Evolutionary conservation across 164 flowering plant genomes (phyloP), one percentile per base, ranked within the genome.

Genomic region (Amborella trichopoda): DNA sequence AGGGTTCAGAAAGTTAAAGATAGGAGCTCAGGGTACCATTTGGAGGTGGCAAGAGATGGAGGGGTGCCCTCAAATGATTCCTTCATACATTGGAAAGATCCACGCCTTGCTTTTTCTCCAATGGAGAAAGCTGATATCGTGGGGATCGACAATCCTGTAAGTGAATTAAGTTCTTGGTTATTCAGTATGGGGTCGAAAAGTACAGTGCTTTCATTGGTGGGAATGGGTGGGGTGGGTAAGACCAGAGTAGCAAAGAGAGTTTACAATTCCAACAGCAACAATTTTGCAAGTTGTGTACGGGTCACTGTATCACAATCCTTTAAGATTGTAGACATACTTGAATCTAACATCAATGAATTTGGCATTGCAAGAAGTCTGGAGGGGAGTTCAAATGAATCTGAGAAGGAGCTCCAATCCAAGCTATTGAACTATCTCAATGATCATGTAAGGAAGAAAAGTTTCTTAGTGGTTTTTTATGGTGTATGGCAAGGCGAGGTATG

Each of bases 151-250:
- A n/a, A n/a, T n/a, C n/a, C n/a, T n/a, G n/a, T n/a, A n/a, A n/a
- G n/a, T n/a, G 49, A 32, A 25, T 1, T 16, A 14, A 25, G 8
- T 6, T n/a, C n/a, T n/a, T n/a, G n/a, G n/a, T n/a, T n/a, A n/a
- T n/a, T n/a, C n/a, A n/a, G n/a, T n/a, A n/a, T 2, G 5, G 12
- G 12, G 26, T 6, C 33, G 23, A 3, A 21, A 25, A 3, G 25
- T 36, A n/a, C 36, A 16, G 50, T 54, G 2, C 38, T 45, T 19
- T 16, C 58, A 44, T 19, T 54, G 10, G 50, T 54, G 10, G 50
- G 50, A 5, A 45, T 45, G 44, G 58, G 50, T 3, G 50, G 50
- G 16, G 6, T 26, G 4, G 50, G 58, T 3, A 45, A 54, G 36
- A 45, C 58, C 38, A 54, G 50, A 3, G 50, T 45, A 24, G 50